phyloP scores from a whole-genome alignment of 2,329 filamentous ascomycete species.

The Colletotrichum somersetense region DNA sequence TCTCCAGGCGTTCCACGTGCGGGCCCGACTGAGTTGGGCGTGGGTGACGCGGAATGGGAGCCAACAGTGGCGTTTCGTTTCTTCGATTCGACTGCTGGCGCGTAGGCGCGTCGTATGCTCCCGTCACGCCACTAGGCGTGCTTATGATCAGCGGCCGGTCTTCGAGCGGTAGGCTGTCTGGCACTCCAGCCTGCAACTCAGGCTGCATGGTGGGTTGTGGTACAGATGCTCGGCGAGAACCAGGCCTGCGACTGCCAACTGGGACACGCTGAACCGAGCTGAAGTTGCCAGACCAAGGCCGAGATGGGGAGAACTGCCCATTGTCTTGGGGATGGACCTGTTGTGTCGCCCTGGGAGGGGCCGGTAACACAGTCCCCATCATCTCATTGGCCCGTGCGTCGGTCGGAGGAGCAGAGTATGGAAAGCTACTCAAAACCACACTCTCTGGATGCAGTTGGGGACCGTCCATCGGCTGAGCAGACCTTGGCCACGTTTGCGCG shows the following conservation, averaged over 20 bases:
- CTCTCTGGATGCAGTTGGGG: neutral
- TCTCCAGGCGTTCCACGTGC: constrained; percentile 67
- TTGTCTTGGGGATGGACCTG: constrained; percentile 54
- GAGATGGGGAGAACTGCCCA: constrained; percentile 54
- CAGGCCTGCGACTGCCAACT: constrained; percentile 51
- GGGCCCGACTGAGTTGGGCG: constrained; percentile 52
- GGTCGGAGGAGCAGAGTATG: constrained; percentile 56
- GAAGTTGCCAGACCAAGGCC: constrained; percentile 59
- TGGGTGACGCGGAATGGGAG: constrained; percentile 66
- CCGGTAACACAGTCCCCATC: constrained; percentile 53
- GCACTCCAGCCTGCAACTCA: constrained; percentile 20
- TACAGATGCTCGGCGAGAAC: constrained; percentile 34
- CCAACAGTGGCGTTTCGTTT: constrained; percentile 62
- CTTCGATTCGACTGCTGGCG: constrained; percentile 50
- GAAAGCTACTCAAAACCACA: constrained; percentile 48
- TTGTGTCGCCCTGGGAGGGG: constrained; percentile 56
- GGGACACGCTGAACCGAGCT: constrained; percentile 57
- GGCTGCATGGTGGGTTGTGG: constrained; percentile 38
- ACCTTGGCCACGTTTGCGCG: constrained; percentile 63
- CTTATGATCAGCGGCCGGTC: constrained; percentile 72
- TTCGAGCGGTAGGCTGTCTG: constrained; percentile 47
- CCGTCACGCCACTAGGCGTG: constrained; percentile 67
- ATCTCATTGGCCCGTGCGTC: constrained; percentile 50
- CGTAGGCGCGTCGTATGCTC: constrained; percentile 63
- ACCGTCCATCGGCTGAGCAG: constrained; percentile 45